A percentile compares a stretch with the other conserved stretches of the same genome.
phyloP scores from a whole-genome alignment of 2,329 filamentous ascomycete genomes.

The Chaetomiaceae sp. region DNA sequence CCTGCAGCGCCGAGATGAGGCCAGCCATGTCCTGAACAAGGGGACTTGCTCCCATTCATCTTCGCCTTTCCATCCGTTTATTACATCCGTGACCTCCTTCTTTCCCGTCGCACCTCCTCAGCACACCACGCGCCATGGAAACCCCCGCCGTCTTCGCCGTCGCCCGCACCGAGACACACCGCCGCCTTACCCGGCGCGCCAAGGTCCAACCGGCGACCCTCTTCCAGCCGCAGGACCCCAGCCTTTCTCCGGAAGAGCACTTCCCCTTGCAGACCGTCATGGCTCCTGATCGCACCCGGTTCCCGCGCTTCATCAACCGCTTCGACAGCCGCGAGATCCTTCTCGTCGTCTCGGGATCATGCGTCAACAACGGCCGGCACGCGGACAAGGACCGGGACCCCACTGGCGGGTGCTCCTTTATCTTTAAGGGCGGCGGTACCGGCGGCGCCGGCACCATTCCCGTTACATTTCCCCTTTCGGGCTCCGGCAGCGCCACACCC shows the following conservation, averaged over 20 bases:
- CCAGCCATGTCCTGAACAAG: background rate
- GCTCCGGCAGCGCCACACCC: too few species aligned
- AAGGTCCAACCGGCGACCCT: slow-evolving; percentile 24
- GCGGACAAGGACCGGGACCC: slow-evolving; percentile 10
- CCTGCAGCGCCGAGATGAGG: background rate
- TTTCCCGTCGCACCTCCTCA: background rate
- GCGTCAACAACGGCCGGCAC: slow-evolving; percentile 36
- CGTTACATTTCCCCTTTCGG: too few species aligned
- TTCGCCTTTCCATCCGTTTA: too few species aligned
- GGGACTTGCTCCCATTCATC: background rate
- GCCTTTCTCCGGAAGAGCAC: slow-evolving; percentile 31
- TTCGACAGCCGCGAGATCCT: slow-evolving; percentile 36
- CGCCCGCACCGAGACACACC: background rate
- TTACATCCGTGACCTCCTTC: background rate
- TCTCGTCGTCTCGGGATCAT: slow-evolving; percentile 40
- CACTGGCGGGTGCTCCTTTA: slow-evolving; percentile 30
- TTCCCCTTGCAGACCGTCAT: slow-evolving; percentile 31
- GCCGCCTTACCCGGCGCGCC: background rate
- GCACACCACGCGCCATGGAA: background rate
- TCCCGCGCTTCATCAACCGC: slow-evolving; percentile 34
- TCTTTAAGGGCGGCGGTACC: slow-evolving; percentile 25
- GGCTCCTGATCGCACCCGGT: slow-evolving; percentile 22
- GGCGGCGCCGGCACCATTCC: background rate
- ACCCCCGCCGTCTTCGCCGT: background rate
- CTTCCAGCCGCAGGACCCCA: slow-evolving; percentile 27